Evolutionary conservation across 768 basidiomycete species (phyloP).

Genomic region (Boletus edulis): DNA sequence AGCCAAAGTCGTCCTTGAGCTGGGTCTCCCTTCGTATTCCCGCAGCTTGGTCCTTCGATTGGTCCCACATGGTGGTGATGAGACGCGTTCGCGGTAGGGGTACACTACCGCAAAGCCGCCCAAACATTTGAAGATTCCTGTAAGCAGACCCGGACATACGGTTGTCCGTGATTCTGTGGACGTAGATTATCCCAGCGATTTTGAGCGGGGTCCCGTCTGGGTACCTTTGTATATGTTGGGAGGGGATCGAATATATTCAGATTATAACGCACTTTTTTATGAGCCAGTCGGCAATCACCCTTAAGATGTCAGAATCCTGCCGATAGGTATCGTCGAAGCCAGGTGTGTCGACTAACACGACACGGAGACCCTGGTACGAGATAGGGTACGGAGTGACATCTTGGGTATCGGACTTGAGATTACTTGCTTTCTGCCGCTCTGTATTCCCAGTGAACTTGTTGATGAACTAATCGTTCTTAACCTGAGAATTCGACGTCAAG

Average conservation of each 20-base stretch:
- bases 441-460: conserved; percentile 2
- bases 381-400: conserved; percentile 4
- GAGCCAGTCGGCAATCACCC: conserved; percentile 16
- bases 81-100: conserved; percentile 31
- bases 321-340: conserved; percentile 23
- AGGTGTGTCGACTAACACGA: conserved; percentile 22
- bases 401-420: conserved; percentile 13
- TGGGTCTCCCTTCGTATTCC: conserved; percentile 20
- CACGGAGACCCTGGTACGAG: neutral
- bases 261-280: conserved; percentile 10
- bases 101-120: conserved; percentile 33
- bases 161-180: conserved; percentile 35
- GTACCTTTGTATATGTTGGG: conserved; percentile 4
- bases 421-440: neutral
- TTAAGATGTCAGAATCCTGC: conserved; percentile 9
- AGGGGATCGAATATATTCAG: neutral
- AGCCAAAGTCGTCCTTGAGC: conserved; percentile 26
- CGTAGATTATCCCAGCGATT: conserved; percentile 33
- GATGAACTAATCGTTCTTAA: conserved; percentile 7
- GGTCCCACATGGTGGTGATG: conserved; percentile 40
- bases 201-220: conserved; percentile 1
- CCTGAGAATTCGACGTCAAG: neutral
- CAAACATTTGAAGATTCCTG: conserved; percentile 34
- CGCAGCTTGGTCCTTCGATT: conserved; percentile 10
- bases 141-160: conserved; percentile 31